These are phyloP conservation scores for Mycena pura DNA, from an alignment of 768 basidiomycete species.

Conservation along the genomic window DNA sequence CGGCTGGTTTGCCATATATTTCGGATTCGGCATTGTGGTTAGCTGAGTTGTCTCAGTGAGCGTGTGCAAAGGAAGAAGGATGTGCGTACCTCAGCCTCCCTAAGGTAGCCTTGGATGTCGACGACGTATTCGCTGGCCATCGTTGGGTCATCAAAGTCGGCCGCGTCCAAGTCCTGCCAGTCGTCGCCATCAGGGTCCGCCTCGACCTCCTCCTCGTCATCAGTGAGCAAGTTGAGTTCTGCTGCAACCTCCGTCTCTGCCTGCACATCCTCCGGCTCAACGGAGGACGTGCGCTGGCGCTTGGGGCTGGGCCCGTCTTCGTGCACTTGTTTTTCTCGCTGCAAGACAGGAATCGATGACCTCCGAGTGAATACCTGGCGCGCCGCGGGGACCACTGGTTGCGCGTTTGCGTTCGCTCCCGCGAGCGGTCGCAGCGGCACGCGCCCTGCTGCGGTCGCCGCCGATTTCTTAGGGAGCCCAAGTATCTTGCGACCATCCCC, in stretches of 20 bases:
- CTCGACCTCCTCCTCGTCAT: slow-evolving; percentile 49
- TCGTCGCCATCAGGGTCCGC: slow-evolving; percentile 55
- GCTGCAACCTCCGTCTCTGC: slow-evolving; percentile 48
- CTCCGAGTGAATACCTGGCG: neutral
- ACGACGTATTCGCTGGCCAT: slow-evolving; percentile 93
- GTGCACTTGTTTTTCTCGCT: slow-evolving; percentile 6
- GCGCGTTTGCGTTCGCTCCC: neutral
- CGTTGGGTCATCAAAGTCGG: slow-evolving; percentile 85
- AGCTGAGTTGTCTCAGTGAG: slow-evolving; percentile 49
- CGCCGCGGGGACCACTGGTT: neutral
- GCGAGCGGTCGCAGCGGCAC: neutral
- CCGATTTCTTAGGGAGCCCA: slow-evolving; percentile 17
- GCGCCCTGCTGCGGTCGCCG: neutral
- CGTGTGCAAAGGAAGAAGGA: neutral
- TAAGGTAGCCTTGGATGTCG: slow-evolving; percentile 89
- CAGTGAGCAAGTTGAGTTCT: slow-evolving; percentile 41
- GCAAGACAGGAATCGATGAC: slow-evolving; percentile 19
- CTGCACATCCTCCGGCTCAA: slow-evolving; percentile 41
- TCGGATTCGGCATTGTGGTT: slow-evolving; percentile 76
- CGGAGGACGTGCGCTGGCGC: slow-evolving; percentile 34
- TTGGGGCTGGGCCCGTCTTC: slow-evolving; percentile 18
- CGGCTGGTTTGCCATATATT: slow-evolving; percentile 85
- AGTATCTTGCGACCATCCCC: slow-evolving; percentile 16
- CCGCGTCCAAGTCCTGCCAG: slow-evolving; percentile 90
- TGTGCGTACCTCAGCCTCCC: slow-evolving; percentile 72